Percentiles rank a stretch among this genome's conserved stretches.
Evolutionary conservation across 768 basidiomycete genomes (phyloP).

Genomic region (Harrya chromipes): DNA sequence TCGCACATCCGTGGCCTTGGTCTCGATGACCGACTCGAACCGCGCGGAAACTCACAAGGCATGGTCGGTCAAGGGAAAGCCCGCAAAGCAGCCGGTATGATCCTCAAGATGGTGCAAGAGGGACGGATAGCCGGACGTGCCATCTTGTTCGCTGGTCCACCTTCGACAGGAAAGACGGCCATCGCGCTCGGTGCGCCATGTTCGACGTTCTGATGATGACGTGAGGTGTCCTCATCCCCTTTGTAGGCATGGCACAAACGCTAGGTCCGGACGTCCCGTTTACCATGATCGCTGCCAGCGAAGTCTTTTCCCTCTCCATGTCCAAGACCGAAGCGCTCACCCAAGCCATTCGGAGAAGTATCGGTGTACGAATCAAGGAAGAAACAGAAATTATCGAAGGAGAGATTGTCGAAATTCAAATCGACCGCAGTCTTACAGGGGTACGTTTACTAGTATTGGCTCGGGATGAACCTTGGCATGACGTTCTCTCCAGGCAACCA

Average conservation of each 20-base stretch:
- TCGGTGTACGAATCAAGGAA: slow-evolving; percentile 96
- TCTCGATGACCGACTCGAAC: slow-evolving; percentile 88
- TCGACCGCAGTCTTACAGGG: slow-evolving; percentile 94
- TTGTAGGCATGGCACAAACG: slow-evolving; percentile 90
- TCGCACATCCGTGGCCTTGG: slow-evolving; percentile 97
- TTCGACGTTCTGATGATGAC: no score
- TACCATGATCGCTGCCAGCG: slow-evolving; percentile 96
- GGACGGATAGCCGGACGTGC: slow-evolving; percentile 93
- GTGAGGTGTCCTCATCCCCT: not conserved
- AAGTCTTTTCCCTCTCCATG: slow-evolving; percentile 98
- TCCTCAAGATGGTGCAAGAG: slow-evolving; percentile 97
- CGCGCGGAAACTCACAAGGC: slow-evolving; percentile 83
- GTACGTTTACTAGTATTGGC: slow-evolving; percentile 41
- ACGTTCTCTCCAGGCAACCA: slow-evolving; percentile 67
- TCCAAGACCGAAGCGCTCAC: slow-evolving; percentile 98
- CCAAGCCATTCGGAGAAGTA: slow-evolving; percentile 92
- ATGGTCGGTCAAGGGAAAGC: slow-evolving; percentile 98
- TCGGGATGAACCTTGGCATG: not conserved
- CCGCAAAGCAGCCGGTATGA: slow-evolving; percentile 95
- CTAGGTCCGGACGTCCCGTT: slow-evolving; percentile 95
- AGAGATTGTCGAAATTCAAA: slow-evolving; percentile 98
- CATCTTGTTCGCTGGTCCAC: slow-evolving; percentile 96
- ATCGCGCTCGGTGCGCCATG: slow-evolving; percentile 81
- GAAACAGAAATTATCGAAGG: slow-evolving; percentile 98
- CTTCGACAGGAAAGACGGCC: slow-evolving; percentile 96